Evolutionary conservation across 257 asterid genomes (phyloP).

Genomic region (Handroanthus guayacan): DNA sequence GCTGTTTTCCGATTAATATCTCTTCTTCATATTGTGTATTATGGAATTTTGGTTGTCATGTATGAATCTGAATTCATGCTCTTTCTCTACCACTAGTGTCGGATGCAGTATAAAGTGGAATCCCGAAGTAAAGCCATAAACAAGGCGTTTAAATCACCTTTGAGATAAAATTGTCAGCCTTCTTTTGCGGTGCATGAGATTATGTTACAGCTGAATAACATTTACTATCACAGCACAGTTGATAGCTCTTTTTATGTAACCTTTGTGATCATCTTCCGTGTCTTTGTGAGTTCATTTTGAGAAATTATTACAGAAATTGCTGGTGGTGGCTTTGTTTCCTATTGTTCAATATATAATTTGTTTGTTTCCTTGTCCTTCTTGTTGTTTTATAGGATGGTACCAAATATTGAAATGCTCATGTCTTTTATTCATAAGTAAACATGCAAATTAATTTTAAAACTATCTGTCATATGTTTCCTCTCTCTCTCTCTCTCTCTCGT

Average conservation of each 20-base stretch:
- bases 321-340: constrained; percentile 25
- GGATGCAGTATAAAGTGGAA: constrained; percentile 98
- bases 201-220: constrained; percentile 21
- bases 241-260: not conserved
- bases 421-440: no score
- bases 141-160: constrained; percentile 29
- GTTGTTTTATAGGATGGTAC: not conserved
- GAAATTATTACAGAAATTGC: constrained; percentile 11
- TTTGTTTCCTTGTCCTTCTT: not conserved
- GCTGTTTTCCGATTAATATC: constrained; percentile 11
- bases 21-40: constrained; percentile 7
- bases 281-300: constrained; percentile 23
- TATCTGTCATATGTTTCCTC: no score
- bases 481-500: not conserved
- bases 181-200: constrained; percentile 29
- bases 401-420: not conserved
- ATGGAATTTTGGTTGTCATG: constrained; percentile 10
- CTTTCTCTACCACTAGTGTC: constrained; percentile 51
- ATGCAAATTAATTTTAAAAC: no score
- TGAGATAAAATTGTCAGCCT: constrained; percentile 34
- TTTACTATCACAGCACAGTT: constrained; percentile 17
- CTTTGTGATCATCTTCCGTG: constrained; percentile 6
- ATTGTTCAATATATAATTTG: constrained; percentile 14
- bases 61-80: constrained; percentile 22
- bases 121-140: constrained; percentile 56